Evolutionary conservation across 768 basidiomycete species (phyloP).

Genomic region (Russula sp.): DNA sequence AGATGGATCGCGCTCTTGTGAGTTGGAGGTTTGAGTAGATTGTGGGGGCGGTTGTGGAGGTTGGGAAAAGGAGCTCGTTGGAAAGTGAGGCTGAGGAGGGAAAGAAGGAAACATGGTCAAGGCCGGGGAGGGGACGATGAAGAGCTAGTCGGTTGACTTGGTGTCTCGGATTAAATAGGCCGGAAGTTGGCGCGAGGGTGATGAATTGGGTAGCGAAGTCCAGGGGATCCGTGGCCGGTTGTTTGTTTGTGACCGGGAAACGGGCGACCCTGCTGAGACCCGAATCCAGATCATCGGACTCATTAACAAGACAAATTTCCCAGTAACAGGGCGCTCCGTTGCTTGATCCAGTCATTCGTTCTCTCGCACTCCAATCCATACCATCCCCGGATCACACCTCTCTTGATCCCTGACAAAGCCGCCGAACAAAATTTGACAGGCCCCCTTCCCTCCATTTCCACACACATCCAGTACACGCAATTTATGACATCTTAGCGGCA

Average conservation of each 20-base stretch:
- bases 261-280: not conserved
- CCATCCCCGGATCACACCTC: not conserved
- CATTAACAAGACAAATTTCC: not conserved
- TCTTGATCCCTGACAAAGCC: not conserved
- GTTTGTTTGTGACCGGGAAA: conserved; percentile 15
- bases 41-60: not conserved
- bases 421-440: conserved; percentile 6
- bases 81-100: conserved; percentile 2
- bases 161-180: conserved; percentile 18
- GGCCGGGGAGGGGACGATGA: conserved; percentile 8
- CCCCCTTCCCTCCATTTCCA: not conserved
- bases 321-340: conserved; percentile 22
- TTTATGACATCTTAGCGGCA: conserved; percentile 3
- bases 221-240: not conserved
- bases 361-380: not conserved
- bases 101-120: conserved; percentile 17
- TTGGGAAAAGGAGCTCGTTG: conserved; percentile 3
- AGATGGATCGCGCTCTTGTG: conserved; percentile 12
- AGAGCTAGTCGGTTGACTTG: not conserved
- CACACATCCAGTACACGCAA: not conserved
- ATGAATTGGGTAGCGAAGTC: conserved; percentile 4
- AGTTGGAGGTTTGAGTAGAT: not conserved
- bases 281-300: conserved; percentile 1
- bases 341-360: conserved; percentile 8
- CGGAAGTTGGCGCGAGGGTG: conserved; percentile 18